A percentile compares a stretch with the other conserved stretches of the same genome.
Conservation (phyloP, 495 filamentous ascomycete species). For the Penicillium mononematosum region DNA sequence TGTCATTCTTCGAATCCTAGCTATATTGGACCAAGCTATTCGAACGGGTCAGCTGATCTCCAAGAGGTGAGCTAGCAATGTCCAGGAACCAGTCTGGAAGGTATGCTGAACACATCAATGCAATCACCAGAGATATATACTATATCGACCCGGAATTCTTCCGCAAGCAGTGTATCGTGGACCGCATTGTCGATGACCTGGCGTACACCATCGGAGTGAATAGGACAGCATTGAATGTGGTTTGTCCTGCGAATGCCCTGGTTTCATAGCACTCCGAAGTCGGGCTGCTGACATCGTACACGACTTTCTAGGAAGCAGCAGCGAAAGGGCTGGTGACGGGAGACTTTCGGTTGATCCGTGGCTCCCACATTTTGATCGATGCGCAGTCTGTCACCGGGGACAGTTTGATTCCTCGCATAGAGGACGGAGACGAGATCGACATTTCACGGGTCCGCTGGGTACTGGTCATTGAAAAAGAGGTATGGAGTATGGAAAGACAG, state of each 20-base stretch:
- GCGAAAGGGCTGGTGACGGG: conserved; percentile 73
- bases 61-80: conserved; percentile 60
- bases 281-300: not conserved
- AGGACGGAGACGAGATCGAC: conserved; percentile 53
- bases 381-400: conserved; percentile 42
- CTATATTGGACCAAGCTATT: conserved; percentile 68
- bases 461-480: conserved; percentile 91
- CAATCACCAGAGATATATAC: conserved; percentile 71
- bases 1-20: conserved; percentile 64
- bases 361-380: conserved; percentile 24
- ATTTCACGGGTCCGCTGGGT: conserved; percentile 64
- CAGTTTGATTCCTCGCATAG: conserved; percentile 61
- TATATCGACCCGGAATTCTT: conserved; percentile 85
- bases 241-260: conserved; percentile 8
- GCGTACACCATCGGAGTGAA: conserved; percentile 63
- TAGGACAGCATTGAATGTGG: conserved; percentile 39
- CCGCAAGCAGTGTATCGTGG: conserved; percentile 68
- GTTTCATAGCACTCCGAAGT: not conserved
- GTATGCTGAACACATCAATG: not conserved
- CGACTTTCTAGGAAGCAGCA: conserved; percentile 45
- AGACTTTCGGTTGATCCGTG: conserved; percentile 41
- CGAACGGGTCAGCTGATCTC: conserved; percentile 62
- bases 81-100: not conserved
- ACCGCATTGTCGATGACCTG: conserved; percentile 78
- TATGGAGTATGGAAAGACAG: conserved; percentile 22